Conservation (phyloP, 106 monocot genomes). For the Allium fistulosum region DNA sequence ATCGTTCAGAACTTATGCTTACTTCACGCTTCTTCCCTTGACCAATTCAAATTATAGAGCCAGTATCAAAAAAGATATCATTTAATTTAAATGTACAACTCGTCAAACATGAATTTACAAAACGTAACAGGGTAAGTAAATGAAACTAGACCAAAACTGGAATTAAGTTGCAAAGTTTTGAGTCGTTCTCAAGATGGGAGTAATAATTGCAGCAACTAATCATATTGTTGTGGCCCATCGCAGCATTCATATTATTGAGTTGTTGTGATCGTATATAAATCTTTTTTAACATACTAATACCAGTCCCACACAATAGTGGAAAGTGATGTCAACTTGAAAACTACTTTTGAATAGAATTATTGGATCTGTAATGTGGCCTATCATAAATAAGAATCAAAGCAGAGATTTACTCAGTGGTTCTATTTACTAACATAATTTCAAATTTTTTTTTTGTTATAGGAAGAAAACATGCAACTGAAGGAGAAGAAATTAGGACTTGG, state of each 20-base stretch:
- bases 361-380: too few species aligned
- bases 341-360: neutral
- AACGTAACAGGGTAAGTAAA: neutral
- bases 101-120: too few species aligned
- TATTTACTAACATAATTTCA: too few species aligned
- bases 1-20: too few species aligned
- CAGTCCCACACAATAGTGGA: neutral
- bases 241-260: neutral
- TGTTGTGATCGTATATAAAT: neutral
- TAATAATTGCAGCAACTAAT: neutral
- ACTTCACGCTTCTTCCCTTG: too few species aligned
- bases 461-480: slow-evolving; percentile 77
- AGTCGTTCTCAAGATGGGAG: neutral
- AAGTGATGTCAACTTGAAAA: slow-evolving; percentile 6
- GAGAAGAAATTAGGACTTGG: slow-evolving; percentile 20
- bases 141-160: neutral
- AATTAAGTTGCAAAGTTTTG: neutral
- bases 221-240: neutral
- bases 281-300: neutral
- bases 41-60: too few species aligned
- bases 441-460: slow-evolving; percentile 16
- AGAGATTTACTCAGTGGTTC: too few species aligned
- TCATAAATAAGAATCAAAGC: too few species aligned
- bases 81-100: too few species aligned
- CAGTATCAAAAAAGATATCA: too few species aligned